phyloP scores from a whole-genome alignment of 306 rosid species.

The Cyclanthera cordifolia region DNA sequence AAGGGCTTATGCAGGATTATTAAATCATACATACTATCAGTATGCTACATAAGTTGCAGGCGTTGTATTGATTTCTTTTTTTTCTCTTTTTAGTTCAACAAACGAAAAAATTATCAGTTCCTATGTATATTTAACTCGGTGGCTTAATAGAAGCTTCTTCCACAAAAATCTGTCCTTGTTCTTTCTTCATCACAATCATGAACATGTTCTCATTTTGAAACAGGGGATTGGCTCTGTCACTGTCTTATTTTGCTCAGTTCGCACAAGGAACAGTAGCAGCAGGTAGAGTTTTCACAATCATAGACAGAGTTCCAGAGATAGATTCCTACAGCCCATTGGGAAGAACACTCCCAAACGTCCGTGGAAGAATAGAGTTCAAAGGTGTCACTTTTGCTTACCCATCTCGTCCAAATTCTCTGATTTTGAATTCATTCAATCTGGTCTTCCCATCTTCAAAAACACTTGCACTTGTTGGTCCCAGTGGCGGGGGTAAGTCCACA shows the following conservation, averaged over 20 bases:
- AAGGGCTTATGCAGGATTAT: no score
- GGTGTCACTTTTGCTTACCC: slow-evolving; percentile 59
- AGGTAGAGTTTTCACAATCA: slow-evolving; percentile 54
- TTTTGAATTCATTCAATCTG: slow-evolving; percentile 48
- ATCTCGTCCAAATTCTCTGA: slow-evolving; percentile 50
- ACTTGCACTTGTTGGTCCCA: slow-evolving; percentile 67
- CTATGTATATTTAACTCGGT: no score
- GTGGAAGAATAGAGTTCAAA: slow-evolving; percentile 68
- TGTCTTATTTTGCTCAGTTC: slow-evolving; percentile 77
- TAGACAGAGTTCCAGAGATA: slow-evolving; percentile 72
- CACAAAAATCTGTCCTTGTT: no score
- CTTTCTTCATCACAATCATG: not conserved
- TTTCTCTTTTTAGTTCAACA: no score
- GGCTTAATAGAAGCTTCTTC: no score
- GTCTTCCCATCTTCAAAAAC: slow-evolving; percentile 61
- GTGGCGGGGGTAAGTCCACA: slow-evolving; percentile 95
- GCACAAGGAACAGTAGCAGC: slow-evolving; percentile 89
- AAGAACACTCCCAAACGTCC: slow-evolving; percentile 32
- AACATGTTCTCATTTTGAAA: not conserved
- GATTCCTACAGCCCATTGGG: slow-evolving; percentile 63
- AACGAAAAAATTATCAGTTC: no score
- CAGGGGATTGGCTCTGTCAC: slow-evolving; percentile 83
- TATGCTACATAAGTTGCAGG: no score
- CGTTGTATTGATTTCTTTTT: no score
- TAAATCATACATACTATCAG: no score